Evolutionary conservation across 768 basidiomycete genomes (phyloP).

Genomic region (Pleurotus cornucopiae): DNA sequence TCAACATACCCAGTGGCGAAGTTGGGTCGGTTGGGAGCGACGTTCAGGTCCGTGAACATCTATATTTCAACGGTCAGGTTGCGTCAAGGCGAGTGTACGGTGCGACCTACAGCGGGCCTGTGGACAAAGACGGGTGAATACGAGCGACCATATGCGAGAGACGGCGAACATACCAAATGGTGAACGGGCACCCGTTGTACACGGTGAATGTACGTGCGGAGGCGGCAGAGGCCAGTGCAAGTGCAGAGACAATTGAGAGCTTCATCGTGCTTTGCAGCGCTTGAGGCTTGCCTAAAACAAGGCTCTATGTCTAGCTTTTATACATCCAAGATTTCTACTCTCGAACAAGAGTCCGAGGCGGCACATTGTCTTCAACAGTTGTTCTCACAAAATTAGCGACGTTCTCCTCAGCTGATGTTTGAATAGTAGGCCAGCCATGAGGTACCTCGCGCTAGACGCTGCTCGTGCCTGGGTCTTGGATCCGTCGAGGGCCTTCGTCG

Average conservation of each 20-base stretch:
- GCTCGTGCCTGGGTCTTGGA: not conserved
- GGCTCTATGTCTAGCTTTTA: not conserved
- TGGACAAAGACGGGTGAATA: not conserved
- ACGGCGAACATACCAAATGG: constrained; percentile 33
- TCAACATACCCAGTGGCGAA: constrained; percentile 38
- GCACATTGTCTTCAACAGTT: not conserved
- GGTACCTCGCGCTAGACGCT: constrained; percentile 1
- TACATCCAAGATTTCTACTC: not conserved
- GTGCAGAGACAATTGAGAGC: constrained; percentile 3
- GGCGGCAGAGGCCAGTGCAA: constrained; percentile 21
- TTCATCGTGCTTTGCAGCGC: not conserved
- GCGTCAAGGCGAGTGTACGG: not conserved
- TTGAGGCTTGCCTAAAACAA: not conserved
- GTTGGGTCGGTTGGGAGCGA: constrained; percentile 40
- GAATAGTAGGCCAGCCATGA: not conserved
- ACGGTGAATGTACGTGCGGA: constrained; percentile 38
- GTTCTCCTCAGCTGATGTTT: not conserved
- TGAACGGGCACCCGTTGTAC: constrained; percentile 43
- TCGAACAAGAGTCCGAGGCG: too few relatives aligned
- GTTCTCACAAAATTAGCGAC: not conserved
- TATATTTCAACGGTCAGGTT: constrained; percentile 13
- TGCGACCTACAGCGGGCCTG: constrained; percentile 29
- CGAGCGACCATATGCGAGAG: not conserved
- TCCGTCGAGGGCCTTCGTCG: not conserved
- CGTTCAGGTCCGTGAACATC: constrained; percentile 60